Evolutionary conservation across 169 alveolate species (phyloP).

Genomic region (Cryptosporidium xiaoi): DNA sequence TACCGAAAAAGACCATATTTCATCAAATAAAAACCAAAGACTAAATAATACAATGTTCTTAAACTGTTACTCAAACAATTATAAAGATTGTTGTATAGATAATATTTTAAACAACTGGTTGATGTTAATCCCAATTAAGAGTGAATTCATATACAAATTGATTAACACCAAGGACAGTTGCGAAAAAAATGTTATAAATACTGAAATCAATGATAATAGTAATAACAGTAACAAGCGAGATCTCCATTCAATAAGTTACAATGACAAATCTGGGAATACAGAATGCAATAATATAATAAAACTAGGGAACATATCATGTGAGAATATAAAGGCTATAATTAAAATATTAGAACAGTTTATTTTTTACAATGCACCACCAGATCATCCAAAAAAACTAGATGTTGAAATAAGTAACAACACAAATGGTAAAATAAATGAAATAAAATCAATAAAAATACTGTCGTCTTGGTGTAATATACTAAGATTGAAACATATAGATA

Average conservation of each 20-base stretch:
- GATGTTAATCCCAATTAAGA: slow-evolving; percentile 1
- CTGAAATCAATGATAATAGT: no score
- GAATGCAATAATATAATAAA: background rate
- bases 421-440: background rate
- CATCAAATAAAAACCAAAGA: no score
- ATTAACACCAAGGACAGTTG: background rate
- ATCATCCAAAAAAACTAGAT: slow-evolving; percentile 3
- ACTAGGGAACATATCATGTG: background rate
- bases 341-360: slow-evolving; percentile 21
- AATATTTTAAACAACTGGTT: slow-evolving; percentile 40
- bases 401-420: slow-evolving; percentile 31
- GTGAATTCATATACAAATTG: slow-evolving; percentile 1
- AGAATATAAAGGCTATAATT: slow-evolving; percentile 22
- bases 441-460: slow-evolving; percentile 26
- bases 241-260: no score
- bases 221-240: no score
- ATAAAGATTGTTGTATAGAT: slow-evolving; percentile 39
- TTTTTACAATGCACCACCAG: slow-evolving; percentile 60
- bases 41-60: background rate
- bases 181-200: no score
- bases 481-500: background rate
- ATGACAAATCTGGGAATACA: no score
- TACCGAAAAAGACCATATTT: background rate
- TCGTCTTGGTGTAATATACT: slow-evolving; percentile 63
- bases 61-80: slow-evolving; percentile 48